Percentiles rank a stretch among this genome's conserved stretches.
phyloP scores from a whole-genome alignment of 2,329 filamentous ascomycete species.

The Penicillium sp. region DNA sequence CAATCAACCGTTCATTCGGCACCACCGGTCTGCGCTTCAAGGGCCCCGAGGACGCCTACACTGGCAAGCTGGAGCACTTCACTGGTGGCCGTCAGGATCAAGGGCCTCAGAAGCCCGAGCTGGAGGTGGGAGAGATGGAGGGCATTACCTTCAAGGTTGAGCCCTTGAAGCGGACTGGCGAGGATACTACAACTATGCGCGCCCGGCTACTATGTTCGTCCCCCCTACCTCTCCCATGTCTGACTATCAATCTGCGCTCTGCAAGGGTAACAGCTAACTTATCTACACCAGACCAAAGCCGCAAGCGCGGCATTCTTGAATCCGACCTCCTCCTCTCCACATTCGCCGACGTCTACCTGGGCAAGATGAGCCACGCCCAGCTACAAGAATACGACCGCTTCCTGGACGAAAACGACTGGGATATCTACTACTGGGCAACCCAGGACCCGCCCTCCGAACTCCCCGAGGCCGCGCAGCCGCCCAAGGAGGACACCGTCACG shows the following conservation, averaged over 20 bases:
- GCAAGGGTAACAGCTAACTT: slow-evolving; percentile 10
- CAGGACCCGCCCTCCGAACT: slow-evolving; percentile 63
- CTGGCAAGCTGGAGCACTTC: slow-evolving; percentile 66
- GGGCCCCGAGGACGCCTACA: slow-evolving; percentile 61
- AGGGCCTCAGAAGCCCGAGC: slow-evolving; percentile 61
- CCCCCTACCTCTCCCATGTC: background rate
- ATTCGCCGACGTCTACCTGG: slow-evolving; percentile 80
- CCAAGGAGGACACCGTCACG: slow-evolving; percentile 37
- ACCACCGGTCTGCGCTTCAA: slow-evolving; percentile 36
- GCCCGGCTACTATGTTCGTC: slow-evolving; percentile 72
- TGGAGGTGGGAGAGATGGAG: slow-evolving; percentile 83
- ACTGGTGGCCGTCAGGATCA: slow-evolving; percentile 63
- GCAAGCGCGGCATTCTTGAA: slow-evolving; percentile 94
- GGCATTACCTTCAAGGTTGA: slow-evolving; percentile 85
- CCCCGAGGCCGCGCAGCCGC: slow-evolving; percentile 50
- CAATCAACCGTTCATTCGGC: slow-evolving; percentile 34
- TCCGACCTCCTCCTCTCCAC: slow-evolving; percentile 95
- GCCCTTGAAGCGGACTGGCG: slow-evolving; percentile 80
- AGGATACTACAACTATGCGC: slow-evolving; percentile 82
- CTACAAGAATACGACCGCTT: slow-evolving; percentile 86
- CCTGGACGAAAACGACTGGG: slow-evolving; percentile 99
- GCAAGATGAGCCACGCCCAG: slow-evolving; percentile 70
- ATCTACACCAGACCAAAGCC: slow-evolving; percentile 74
- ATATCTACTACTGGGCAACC: slow-evolving; percentile 99
- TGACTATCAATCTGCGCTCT: background rate